A percentile compares a stretch with the other conserved stretches of the same genome.
These are phyloP conservation scores for Acanthamoeba pearcei DNA, from an alignment of 208 protist species.

Conservation along the genomic window DNA sequence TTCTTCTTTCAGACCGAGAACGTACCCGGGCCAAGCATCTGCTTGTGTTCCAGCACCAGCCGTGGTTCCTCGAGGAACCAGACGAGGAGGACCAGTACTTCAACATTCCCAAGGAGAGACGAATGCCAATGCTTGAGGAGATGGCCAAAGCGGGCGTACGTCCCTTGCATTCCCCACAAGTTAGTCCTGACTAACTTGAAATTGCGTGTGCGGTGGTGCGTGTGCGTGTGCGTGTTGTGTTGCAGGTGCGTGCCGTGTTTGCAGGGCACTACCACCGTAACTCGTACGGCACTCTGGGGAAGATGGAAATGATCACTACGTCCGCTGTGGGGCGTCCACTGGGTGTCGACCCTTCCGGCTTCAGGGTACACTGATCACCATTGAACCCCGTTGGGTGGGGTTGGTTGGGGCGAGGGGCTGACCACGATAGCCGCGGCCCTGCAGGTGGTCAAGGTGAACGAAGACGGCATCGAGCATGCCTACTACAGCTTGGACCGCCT, in stretches of 20 bases:
- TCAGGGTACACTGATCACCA: background rate
- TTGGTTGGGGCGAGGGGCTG: background rate
- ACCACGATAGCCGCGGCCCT: background rate
- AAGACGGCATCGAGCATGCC: conserved; percentile 9
- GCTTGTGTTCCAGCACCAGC: conserved; percentile 45
- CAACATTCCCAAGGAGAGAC: background rate
- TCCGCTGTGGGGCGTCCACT: background rate
- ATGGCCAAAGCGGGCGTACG: conserved; percentile 1
- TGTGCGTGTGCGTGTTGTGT: too few relatives aligned
- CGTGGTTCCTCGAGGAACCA: conserved; percentile 33
- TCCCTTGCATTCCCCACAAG: background rate
- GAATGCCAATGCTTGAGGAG: conserved; percentile 19
- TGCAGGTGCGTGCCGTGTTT: conserved; percentile 25
- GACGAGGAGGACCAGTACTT: conserved; percentile 37
- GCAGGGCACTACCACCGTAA: conserved; percentile 29
- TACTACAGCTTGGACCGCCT: background rate
- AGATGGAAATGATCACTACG: conserved; percentile 48
- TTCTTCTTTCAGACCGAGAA: background rate
- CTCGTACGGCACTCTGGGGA: background rate
- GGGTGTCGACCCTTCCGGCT: background rate
- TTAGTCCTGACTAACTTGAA: background rate
- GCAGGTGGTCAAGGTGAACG: conserved; percentile 29
- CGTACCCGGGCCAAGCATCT: background rate
- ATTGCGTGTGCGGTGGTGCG: background rate
- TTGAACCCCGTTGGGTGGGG: too few relatives aligned